Evolutionary conservation across 208 protist species (phyloP), one percentile per base, ranked within the genome.

Genomic region (Trypanosoma conorhini): DNA sequence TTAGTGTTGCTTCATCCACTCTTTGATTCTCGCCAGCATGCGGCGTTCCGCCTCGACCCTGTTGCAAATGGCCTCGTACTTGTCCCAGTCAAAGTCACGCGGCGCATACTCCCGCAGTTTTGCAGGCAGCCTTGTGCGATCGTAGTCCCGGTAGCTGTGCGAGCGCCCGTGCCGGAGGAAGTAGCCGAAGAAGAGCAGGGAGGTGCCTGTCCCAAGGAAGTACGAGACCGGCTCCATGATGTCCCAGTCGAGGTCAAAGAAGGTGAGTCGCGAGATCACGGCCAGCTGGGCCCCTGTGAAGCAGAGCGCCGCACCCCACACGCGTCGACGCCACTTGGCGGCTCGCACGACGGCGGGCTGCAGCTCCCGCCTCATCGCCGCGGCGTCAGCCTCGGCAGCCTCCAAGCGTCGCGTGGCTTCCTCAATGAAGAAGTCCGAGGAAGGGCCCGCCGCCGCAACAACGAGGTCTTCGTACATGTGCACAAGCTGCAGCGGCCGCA

Each of bases 141-240:
- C 87, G 65, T 89, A 91, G 0, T 72, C 82, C 15, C 8, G 46
- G 57, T 85, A 89, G 1, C 79, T 83, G 79, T 88, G 80, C 44
- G 91, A 83, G 13, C 72, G 63, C 50, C 85, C 76, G 57, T 76
- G 80, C 5, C 81, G 67, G 19, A 94, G 56, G 55, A 87, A 88
- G 63, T 87, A 93, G 10, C 82, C 8, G 61, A 87, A 92, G 72
- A 95, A 93, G 5, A 91, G 0, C 2, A 94, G 54, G 13, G 86
- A 75, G 0, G 86, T 92, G 19, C 70, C 74, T 28, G 82, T 79
- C 15, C 78, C 85, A 13, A 95, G n/a, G 55, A 85, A 88, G 72
- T 93, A 96, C 59, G 87, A 80, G 12, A 96, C 72, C 5, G 92
- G 92, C 74, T 96, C 92, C 92, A 96, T 96, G 54, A 88, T 90